Percentiles rank a stretch among this genome's conserved stretches.
Conservation (phyloP, 768 basidiomycete species). For the Tubosaeta sp. region DNA sequence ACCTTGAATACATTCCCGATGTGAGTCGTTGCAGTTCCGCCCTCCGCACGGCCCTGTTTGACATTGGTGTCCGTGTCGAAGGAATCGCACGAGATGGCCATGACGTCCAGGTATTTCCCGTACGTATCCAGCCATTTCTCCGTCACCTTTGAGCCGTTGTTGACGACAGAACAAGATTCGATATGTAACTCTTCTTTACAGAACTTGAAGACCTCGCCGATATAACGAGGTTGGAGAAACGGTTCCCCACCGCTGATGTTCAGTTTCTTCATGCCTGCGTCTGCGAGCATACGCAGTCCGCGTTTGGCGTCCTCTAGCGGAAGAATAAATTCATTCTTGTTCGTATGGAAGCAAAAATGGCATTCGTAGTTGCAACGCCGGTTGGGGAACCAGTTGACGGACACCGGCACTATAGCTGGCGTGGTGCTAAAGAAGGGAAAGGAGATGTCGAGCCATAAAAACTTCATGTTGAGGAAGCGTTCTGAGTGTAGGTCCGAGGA, state of each 20-base stretch:
- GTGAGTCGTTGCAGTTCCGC: conserved; percentile 23
- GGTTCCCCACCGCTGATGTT: conserved; percentile 33
- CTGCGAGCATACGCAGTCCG: conserved; percentile 27
- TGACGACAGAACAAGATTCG: conserved; percentile 27
- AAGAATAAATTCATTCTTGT: conserved; percentile 23
- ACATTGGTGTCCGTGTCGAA: conserved; percentile 33
- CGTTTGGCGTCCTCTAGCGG: conserved; percentile 28
- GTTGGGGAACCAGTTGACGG: conserved; percentile 15
- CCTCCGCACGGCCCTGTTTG: conserved; percentile 27
- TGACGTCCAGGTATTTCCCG: conserved; percentile 33
- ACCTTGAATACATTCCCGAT: conserved; percentile 28
- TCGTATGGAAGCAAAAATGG: conserved; percentile 35
- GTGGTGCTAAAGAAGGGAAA: conserved; percentile 11
- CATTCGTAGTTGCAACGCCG: conserved; percentile 29
- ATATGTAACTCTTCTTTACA: conserved; percentile 31
- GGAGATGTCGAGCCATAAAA: conserved; percentile 15
- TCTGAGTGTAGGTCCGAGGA: neutral
- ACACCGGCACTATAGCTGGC: conserved; percentile 8
- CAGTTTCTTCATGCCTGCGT: conserved; percentile 32
- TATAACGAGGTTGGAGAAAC: conserved; percentile 28
- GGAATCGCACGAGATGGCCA: conserved; percentile 35
- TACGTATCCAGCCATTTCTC: conserved; percentile 35
- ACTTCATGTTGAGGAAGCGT: conserved; percentile 1
- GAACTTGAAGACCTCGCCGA: conserved; percentile 31
- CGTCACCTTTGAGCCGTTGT: conserved; percentile 33